Base-by-base conservation (phyloP, 2,329 filamentous ascomycete species). In the Arachnopeziza araneosa region DNA sequence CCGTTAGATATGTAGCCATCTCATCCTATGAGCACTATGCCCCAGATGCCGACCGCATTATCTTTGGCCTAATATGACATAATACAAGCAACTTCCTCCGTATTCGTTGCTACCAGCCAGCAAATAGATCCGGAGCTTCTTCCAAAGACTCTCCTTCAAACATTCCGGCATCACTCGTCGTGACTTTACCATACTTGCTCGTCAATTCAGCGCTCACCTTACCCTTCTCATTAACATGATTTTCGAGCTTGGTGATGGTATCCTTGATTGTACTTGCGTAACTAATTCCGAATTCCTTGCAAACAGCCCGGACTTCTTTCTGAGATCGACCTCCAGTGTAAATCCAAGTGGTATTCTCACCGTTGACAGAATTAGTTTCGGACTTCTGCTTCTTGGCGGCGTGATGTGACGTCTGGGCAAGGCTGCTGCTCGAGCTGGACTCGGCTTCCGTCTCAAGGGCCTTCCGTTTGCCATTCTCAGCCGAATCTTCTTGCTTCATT, bases 231-330 rank as follows among this genome's bases (percentile, higher is more conserved):
- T 67, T 65, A 12, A 67, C 65, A 26, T 63, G 50, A 2, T 57
- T 50, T 54, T 67, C 63, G 1, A 67, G 48, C 55, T 60, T 65
- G 24, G 49, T 22, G 26, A 67, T 58, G 17, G 57, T 64, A 19
- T 50, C 63, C n/a, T 58, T 56, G 52, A 65, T 67, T 2, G 63
- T 63, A 19, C 55, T 44, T 6, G 60, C 58, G 52, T 55, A 30
- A 8, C 56, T 53, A 48, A 67, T 61, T 12, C 62, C 62, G 54
- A 66, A 64, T 24, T 67, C 65, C 54, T 67, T 65, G 50, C 61
- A 64, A 7, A 60, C 65, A 30, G 58, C 56, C 23, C 59, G 61
- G 14, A 63, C 57, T 22, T 63, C 62, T 32, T 65, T 65, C 22
- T 60, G 58, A 6, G 55, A 61, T 23, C 60, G 58, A 1, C 26